These are phyloP conservation scores for Talaromyces sp. DNA, from an alignment of 2,329 filamentous ascomycete genomes.

Conservation along the genomic window DNA sequence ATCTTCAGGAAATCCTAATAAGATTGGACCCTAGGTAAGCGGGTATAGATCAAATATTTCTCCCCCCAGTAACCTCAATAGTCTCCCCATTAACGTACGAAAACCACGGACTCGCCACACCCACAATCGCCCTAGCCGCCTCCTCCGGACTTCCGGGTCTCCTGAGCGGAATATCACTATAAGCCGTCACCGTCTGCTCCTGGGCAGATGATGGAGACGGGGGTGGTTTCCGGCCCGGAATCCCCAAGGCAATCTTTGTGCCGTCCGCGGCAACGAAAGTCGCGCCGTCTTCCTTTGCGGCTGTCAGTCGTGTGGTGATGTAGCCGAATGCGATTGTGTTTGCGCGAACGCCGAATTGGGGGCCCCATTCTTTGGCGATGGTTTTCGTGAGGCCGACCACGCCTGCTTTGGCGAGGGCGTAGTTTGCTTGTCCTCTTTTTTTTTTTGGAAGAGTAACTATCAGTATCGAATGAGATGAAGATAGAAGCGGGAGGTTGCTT, in stretches of 20 bases:
- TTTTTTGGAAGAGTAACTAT: too few relatives aligned
- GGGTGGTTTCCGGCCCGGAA: constrained; percentile 49
- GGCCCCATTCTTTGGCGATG: constrained; percentile 89
- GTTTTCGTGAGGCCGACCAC: constrained; percentile 80
- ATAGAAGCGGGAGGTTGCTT: constrained; percentile 16
- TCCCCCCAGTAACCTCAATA: constrained; percentile 76
- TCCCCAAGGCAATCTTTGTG: constrained; percentile 67
- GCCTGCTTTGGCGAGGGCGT: constrained; percentile 77
- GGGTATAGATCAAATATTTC: constrained; percentile 48
- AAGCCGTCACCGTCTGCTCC: constrained; percentile 31
- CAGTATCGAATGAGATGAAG: too few relatives aligned
- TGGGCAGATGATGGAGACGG: constrained; percentile 24
- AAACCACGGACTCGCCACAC: constrained; percentile 74
- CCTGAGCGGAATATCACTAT: constrained; percentile 70
- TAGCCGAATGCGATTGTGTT: constrained; percentile 83
- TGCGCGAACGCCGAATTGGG: constrained; percentile 70
- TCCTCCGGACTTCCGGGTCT: constrained; percentile 73
- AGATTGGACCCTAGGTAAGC: neutral
- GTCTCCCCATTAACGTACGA: constrained; percentile 84
- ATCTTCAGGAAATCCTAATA: neutral
- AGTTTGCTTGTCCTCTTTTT: constrained; percentile 80
- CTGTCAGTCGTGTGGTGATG: constrained; percentile 74
- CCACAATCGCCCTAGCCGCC: constrained; percentile 71
- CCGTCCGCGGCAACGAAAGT: constrained; percentile 73
- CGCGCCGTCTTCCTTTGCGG: constrained; percentile 76